Evolutionary conservation across 345 rosid genomes (phyloP), one percentile per base, ranked within the genome.

Genomic region (Raphanus raphanistrum): DNA sequence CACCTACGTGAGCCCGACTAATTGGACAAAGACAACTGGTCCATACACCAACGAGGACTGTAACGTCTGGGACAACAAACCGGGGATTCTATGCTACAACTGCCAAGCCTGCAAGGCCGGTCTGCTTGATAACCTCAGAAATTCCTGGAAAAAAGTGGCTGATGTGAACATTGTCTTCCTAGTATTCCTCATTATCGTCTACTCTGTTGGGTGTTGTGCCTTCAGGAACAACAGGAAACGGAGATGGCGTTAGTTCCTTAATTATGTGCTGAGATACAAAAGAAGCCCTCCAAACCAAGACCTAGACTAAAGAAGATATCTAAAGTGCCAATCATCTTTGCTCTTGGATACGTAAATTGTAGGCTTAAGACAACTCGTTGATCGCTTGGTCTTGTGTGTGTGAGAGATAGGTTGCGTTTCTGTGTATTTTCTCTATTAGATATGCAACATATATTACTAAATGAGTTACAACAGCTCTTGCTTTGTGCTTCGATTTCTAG

Each of bases 91-190:
- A 21, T 94, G 99, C 84, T 94, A 84, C 59, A 52, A 88, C 69
- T 94, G 98, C 83, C 80, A 87, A 67, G 86, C 99, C 0, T 94
- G 99, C 90, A 94, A 94, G 79, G 99, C 97, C 0, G 99, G 98
- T 13, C 80, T 94, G 66, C 87, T 94, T 2, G 94, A 92, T 67
- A 93, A 90, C 89, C 59, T 95, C 80, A 92, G 73, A 87, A 76
- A 78, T 8, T 90, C 91, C 8, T 95, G 98, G 99, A 95, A 95
- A 90, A 92, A 91, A 84, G 95, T 92, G 45, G 99, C 99, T 7
- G 54, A 88, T 25, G 76, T 95, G 63, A 90, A 89, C 89, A 83
- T 95, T 27, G 76, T 90, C 6, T 88, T 95, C 90, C 97, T 95
- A 11, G 1, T 95, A 1, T 86, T 90, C 88, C 97, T 95, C 63